Evolutionary conservation across 2,329 filamentous ascomycete genomes (phyloP).

Genomic region (Teratosphaeria viscida): DNA sequence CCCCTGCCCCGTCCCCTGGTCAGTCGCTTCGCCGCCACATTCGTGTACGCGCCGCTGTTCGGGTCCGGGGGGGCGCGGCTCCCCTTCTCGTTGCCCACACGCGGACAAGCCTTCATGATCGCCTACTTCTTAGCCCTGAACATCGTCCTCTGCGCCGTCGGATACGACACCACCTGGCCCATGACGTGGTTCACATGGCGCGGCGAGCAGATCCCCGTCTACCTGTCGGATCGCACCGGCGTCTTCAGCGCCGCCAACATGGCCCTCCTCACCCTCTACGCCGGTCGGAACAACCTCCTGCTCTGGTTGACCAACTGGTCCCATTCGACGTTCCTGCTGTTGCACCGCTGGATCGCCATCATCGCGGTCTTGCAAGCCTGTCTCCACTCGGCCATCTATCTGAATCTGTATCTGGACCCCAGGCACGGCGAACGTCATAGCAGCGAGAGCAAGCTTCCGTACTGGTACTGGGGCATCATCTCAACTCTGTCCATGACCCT

Average conservation of each 20-base stretch:
- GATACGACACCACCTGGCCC: background rate
- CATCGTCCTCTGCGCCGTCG: background rate
- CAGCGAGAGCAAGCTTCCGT: background rate
- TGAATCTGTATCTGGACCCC: conserved; percentile 22
- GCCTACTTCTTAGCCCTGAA: background rate
- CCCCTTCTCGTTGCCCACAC: background rate
- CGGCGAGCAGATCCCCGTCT: conserved; percentile 20
- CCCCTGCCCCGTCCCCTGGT: background rate
- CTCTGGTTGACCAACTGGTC: conserved; percentile 42
- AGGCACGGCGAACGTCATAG: background rate
- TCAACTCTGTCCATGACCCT: conserved; percentile 1
- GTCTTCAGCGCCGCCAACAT: conserved; percentile 32
- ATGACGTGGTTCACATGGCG: background rate
- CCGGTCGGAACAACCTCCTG: conserved; percentile 39
- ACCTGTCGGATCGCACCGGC: conserved; percentile 34
- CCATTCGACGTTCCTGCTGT: conserved; percentile 38
- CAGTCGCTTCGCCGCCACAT: background rate
- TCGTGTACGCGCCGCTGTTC: background rate
- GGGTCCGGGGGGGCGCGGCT: background rate
- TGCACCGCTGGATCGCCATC: conserved; percentile 42
- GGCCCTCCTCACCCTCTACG: conserved; percentile 36
- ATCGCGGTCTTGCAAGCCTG: conserved; percentile 37
- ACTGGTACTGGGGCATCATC: conserved; percentile 12
- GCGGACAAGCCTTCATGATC: background rate
- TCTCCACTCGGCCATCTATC: conserved; percentile 37